These are phyloP conservation scores for Neonectria coccinea DNA, from an alignment of 2,329 filamentous ascomycete species.

Conservation along the genomic window DNA sequence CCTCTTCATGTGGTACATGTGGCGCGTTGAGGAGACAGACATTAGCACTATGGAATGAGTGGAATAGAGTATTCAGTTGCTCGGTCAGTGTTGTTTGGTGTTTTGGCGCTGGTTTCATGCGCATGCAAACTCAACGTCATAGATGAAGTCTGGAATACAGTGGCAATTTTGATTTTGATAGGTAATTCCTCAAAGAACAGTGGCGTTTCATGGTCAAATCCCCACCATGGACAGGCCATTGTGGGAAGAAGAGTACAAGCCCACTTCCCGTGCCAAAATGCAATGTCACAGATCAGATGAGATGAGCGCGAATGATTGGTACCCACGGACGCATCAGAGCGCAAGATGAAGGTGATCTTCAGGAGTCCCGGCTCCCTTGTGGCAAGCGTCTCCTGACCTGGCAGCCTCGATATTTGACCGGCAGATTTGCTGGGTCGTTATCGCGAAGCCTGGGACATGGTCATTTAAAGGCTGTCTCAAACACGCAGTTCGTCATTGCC, in stretches of 20 bases:
- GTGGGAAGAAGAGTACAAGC: constrained; percentile 11
- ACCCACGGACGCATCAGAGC: constrained; percentile 14
- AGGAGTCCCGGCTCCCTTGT: constrained; percentile 13
- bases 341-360: constrained; percentile 19
- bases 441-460: not conserved
- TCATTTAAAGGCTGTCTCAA: not conserved
- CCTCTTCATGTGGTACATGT: constrained; percentile 99
- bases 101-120: constrained; percentile 11
- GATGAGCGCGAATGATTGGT: constrained; percentile 27
- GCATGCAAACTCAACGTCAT: constrained; percentile 12
- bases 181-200: not conserved
- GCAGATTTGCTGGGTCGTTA: constrained; percentile 2
- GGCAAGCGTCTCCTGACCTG: not conserved
- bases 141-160: not conserved
- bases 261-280: constrained; percentile 35
- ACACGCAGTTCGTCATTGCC: not conserved
- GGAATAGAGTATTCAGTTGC: constrained; percentile 30
- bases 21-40: constrained; percentile 85
- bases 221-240: constrained; percentile 10
- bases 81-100: constrained; percentile 33
- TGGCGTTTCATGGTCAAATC: constrained; percentile 17
- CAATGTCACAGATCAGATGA: constrained; percentile 25
- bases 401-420: constrained; percentile 3
- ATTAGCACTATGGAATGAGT: constrained; percentile 67
- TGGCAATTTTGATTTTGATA: not conserved